These are phyloP conservation scores for Fraxinus excelsior DNA, from an alignment of 257 asterid species.

Conservation along the genomic window DNA sequence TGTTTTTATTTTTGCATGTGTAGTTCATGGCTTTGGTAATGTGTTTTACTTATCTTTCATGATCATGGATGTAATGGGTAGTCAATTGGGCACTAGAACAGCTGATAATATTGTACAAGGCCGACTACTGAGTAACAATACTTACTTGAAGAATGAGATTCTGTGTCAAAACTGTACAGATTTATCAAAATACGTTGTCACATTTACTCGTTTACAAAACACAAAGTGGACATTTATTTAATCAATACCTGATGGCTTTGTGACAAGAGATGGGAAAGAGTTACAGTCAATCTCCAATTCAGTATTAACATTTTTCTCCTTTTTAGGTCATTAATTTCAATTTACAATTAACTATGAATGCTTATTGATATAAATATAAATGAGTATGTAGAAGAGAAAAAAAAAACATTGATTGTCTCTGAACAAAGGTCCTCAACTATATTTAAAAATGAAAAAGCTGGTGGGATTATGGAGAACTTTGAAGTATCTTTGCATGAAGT, in stretches of 20 bases:
- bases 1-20: background rate
- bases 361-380: background rate
- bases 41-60: background rate
- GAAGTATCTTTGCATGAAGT: background rate
- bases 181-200: background rate
- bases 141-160: background rate
- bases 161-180: background rate
- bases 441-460: background rate
- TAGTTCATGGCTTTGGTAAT: background rate
- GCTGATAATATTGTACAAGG: background rate
- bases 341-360: background rate
- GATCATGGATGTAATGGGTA: background rate
- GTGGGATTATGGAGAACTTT: background rate
- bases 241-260: too few relatives aligned
- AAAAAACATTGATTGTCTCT: background rate
- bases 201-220: background rate
- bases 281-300: too few relatives aligned
- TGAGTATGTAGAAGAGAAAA: background rate
- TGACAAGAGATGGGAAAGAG: too few relatives aligned
- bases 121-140: background rate
- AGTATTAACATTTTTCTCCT: background rate
- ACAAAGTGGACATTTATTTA: background rate
- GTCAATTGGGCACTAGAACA: background rate
- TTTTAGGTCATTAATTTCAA: background rate
- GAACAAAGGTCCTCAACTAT: background rate